phyloP scores from a whole-genome alignment of 2,329 filamentous ascomycete genomes.

The Sporothrix brunneoviolacea region DNA sequence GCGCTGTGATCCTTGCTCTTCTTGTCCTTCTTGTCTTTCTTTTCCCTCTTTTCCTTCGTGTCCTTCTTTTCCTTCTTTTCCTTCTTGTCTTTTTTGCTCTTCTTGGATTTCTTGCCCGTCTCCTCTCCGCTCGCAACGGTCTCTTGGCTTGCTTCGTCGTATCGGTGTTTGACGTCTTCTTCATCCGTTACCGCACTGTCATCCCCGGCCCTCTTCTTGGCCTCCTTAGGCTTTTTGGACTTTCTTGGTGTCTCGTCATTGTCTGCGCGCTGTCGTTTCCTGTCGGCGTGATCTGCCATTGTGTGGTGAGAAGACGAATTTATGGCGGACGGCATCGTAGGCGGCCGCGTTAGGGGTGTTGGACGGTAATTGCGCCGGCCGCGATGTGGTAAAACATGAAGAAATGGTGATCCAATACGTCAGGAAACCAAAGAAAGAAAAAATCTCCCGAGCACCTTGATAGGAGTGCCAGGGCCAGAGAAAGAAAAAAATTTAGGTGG shows the following conservation, averaged over 20 bases:
- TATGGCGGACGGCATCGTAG: slow-evolving; percentile 12
- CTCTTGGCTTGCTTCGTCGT: not conserved
- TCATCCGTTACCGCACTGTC: no score
- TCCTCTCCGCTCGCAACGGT: no score
- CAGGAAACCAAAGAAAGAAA: not conserved
- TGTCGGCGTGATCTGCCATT: slow-evolving; percentile 7
- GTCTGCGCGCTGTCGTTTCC: slow-evolving; percentile 10
- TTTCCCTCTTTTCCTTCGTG: not conserved
- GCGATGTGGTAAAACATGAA: no score
- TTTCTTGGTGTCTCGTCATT: slow-evolving; percentile 11
- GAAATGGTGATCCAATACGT: not conserved
- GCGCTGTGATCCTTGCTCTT: not conserved
- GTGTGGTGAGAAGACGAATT: not conserved
- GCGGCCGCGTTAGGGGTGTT: not conserved
- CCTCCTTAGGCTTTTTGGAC: slow-evolving; percentile 15
- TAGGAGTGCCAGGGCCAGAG: no score
- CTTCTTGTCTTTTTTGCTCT: slow-evolving; percentile 4
- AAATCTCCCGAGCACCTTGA: no score
- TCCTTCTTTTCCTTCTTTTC: slow-evolving; percentile 9
- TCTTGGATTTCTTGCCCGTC: not conserved
- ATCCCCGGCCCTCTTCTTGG: not conserved
- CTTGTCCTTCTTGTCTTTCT: not conserved
- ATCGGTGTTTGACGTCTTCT: not conserved
- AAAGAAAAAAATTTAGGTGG: slow-evolving; percentile 11
- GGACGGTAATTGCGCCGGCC: not conserved